Evolutionary conservation across 73 alveolate genomes (phyloP).

Genomic region (Uronychia setigera): DNA sequence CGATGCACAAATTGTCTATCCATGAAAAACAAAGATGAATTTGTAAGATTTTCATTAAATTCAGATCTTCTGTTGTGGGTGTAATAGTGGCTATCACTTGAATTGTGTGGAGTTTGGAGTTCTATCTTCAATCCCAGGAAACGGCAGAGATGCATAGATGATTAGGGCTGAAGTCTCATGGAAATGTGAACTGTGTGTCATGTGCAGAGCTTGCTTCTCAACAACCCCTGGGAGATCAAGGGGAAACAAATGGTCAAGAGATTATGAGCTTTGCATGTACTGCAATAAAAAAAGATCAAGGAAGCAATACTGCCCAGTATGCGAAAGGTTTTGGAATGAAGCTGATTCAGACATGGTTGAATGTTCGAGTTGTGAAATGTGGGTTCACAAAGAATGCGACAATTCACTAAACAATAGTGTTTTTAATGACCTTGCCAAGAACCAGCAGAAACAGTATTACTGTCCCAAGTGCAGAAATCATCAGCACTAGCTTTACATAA

Average conservation of each 20-base stretch:
- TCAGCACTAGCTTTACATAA: conserved; percentile 45
- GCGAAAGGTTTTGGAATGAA: conserved; percentile 88
- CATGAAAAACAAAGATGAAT: conserved; percentile 18
- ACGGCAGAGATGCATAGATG: not conserved
- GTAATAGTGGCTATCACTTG: conserved; percentile 60
- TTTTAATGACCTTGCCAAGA: conserved; percentile 37
- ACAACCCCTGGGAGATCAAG: conserved; percentile 59
- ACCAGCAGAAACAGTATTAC: conserved; percentile 61
- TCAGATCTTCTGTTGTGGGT: conserved; percentile 41
- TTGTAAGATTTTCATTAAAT: conserved; percentile 6
- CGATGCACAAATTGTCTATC: conserved; percentile 72
- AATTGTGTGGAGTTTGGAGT: conserved; percentile 57
- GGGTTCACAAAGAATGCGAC: conserved; percentile 87
- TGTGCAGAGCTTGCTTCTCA: conserved; percentile 64
- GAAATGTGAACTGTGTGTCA: conserved; percentile 70
- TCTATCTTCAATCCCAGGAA: conserved; percentile 27
- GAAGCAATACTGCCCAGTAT: conserved; percentile 84
- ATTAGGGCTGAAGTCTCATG: conserved; percentile 15
- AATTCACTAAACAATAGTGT: conserved; percentile 47
- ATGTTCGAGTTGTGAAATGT: conserved; percentile 81
- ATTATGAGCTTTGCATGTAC: conserved; percentile 64
- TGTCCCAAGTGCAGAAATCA: conserved; percentile 80
- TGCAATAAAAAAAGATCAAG: conserved; percentile 82
- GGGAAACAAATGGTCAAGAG: conserved; percentile 66
- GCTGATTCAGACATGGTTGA: conserved; percentile 68